These are phyloP conservation scores for Cynanchum wilfordii DNA, from an alignment of 257 asterid species.

Conservation along the genomic window DNA sequence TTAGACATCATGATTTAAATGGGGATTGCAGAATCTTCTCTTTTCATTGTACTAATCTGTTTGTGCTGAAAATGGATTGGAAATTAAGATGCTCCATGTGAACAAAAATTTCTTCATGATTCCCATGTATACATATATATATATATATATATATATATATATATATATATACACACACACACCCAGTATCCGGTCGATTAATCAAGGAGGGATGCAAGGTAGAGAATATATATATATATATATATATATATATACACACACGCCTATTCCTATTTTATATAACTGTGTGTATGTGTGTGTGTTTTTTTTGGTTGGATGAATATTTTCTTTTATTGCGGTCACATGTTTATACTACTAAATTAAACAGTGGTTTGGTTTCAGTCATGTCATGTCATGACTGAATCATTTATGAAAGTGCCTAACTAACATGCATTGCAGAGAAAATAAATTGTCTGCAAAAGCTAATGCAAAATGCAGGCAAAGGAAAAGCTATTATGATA, in stretches of 20 bases:
- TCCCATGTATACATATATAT: background rate
- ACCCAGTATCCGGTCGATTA: too few species aligned
- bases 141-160: too few species aligned
- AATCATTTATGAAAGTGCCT: background rate
- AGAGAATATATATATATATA: too few species aligned
- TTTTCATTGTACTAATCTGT: background rate
- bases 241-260: too few species aligned
- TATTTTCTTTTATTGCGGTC: background rate
- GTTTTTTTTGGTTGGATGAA: background rate
- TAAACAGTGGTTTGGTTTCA: background rate
- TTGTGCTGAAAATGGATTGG: background rate
- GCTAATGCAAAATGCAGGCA: too few species aligned
- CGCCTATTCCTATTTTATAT: too few species aligned
- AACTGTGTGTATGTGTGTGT: background rate
- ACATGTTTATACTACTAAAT: background rate
- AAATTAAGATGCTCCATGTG: background rate
- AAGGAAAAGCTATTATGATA: too few species aligned
- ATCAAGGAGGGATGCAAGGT: too few species aligned
- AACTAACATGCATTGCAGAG: background rate
- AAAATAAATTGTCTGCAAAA: background rate
- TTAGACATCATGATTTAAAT: background rate
- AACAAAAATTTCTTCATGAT: background rate
- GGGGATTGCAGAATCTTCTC: background rate
- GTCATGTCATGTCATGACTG: background rate
- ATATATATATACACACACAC: too few species aligned